A percentile compares a stretch with the other conserved stretches of the same genome.
These are phyloP conservation scores for Prunus armeniaca DNA, from an alignment of 306 rosid genomes.

Conservation along the genomic window DNA sequence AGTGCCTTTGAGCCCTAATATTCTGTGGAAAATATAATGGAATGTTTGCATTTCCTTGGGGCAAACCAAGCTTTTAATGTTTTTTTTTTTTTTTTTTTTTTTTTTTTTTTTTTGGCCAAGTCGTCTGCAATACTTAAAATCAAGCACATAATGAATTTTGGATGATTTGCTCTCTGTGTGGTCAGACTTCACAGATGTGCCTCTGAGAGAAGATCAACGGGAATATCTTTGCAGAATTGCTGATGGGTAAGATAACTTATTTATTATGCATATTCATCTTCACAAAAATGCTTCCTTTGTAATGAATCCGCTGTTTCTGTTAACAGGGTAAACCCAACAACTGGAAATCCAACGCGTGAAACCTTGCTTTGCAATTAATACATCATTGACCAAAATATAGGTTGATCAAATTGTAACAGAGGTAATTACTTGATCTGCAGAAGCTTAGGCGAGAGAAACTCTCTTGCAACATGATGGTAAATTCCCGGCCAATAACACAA, in stretches of 20 bases:
- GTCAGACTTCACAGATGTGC: slow-evolving; percentile 93
- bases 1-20: not conserved
- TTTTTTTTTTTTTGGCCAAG: slow-evolving; percentile 3
- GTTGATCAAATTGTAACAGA: slow-evolving; percentile 8
- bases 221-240: slow-evolving; percentile 86
- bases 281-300: slow-evolving; percentile 14
- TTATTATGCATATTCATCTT: not conserved
- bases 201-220: slow-evolving; percentile 90
- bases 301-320: slow-evolving; percentile 24
- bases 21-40: not conserved
- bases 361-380: slow-evolving; percentile 76
- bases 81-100: slow-evolving; percentile 9
- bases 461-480: too few relatives aligned
- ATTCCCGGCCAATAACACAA: too few relatives aligned
- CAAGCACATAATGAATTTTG: slow-evolving; percentile 11
- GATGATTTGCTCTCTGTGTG: slow-evolving; percentile 19
- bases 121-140: not conserved
- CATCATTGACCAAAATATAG: slow-evolving; percentile 21
- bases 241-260: slow-evolving; percentile 56
- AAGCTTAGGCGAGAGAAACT: not conserved
- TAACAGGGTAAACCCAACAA: slow-evolving; percentile 75
- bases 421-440: slow-evolving; percentile 13
- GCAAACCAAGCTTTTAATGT: not conserved
- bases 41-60: not conserved
- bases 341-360: slow-evolving; percentile 89